phyloP scores from a whole-genome alignment of 768 basidiomycete species.

The Suillus decipiens region DNA sequence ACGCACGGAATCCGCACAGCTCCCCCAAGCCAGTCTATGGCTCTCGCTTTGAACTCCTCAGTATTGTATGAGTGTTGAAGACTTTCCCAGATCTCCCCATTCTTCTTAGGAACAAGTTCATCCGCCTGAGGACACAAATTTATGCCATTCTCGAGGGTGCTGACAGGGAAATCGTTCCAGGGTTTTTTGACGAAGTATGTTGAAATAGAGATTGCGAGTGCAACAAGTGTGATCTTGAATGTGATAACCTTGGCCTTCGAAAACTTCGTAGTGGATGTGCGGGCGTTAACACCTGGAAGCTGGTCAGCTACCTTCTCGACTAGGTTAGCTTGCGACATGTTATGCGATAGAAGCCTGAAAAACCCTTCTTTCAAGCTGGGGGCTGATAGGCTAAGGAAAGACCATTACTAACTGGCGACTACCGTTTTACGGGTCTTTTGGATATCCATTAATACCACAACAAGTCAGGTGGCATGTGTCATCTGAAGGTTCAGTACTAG shows the following conservation, averaged over 20 bases:
- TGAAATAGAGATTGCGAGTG: slow-evolving; percentile 18
- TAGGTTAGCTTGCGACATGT: background rate
- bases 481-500: background rate
- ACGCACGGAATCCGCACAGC: slow-evolving; percentile 46
- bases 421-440: background rate
- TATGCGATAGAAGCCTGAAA: background rate
- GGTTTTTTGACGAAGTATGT: slow-evolving; percentile 16
- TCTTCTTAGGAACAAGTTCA: slow-evolving; percentile 34
- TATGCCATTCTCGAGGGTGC: slow-evolving; percentile 1
- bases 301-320: background rate
- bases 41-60: slow-evolving; percentile 36
- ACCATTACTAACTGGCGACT: no score
- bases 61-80: slow-evolving; percentile 34
- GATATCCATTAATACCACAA: background rate
- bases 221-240: slow-evolving; percentile 13
- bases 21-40: slow-evolving; percentile 39
- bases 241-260: slow-evolving; percentile 23
- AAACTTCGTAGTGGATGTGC: slow-evolving; percentile 22
- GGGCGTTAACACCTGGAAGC: background rate
- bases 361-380: background rate
- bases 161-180: background rate
- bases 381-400: background rate
- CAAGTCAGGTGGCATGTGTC: background rate
- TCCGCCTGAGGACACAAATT: slow-evolving; percentile 38
- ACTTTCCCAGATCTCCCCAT: slow-evolving; percentile 34